A percentile compares a stretch with the other conserved stretches of the same genome.
Evolutionary conservation across 2,329 filamentous ascomycete species (phyloP).

Genomic region (Sclerotinia minor): DNA sequence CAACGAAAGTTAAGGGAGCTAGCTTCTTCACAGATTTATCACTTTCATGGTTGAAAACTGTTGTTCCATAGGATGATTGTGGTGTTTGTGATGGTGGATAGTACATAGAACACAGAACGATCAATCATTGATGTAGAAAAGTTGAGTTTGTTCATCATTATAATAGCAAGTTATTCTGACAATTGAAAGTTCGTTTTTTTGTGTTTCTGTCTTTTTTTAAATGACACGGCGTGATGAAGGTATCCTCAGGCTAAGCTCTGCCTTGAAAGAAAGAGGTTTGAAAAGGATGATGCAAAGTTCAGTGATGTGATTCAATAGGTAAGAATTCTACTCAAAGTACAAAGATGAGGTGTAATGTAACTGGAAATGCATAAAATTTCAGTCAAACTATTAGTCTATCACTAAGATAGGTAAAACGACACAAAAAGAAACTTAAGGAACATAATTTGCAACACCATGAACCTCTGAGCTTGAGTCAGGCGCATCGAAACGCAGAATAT

Average conservation of each 20-base stretch:
- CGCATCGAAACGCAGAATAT: not conserved
- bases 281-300: not conserved
- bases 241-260: too few species aligned
- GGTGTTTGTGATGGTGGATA: too few species aligned
- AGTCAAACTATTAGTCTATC: not conserved
- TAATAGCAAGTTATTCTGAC: not conserved
- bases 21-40: conserved; percentile 19
- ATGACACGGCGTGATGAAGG: not conserved
- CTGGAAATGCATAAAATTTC: not conserved
- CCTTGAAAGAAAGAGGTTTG: not conserved
- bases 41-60: not conserved
- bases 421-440: not conserved
- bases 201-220: too few species aligned
- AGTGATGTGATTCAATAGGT: not conserved
- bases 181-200: not conserved
- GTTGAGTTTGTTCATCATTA: not conserved
- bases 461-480: not conserved
- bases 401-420: not conserved
- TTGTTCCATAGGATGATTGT: not conserved
- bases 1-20: conserved; percentile 9
- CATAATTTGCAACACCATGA: not conserved
- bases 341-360: too few species aligned
- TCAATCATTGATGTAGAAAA: not conserved
- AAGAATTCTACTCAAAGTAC: not conserved
- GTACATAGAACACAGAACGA: not conserved